These are phyloP conservation scores for Neocallimastix lanati DNA, from an alignment of 192 early-diverging fungal species.

Conservation along the genomic window DNA sequence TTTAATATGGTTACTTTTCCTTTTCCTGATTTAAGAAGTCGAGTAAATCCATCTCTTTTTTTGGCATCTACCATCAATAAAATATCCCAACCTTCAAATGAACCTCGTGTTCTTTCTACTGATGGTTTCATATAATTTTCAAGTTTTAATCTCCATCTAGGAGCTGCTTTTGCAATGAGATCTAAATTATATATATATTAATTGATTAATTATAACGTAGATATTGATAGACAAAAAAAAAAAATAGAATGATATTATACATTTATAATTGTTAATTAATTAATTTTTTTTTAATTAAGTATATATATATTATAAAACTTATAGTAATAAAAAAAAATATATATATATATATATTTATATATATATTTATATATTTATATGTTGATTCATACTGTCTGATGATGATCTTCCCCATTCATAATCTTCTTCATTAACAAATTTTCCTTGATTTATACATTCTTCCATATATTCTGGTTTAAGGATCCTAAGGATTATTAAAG, in stretches of 20 bases:
- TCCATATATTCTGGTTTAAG: conserved; percentile 13
- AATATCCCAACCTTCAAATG: conserved; percentile 11
- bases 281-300: no score
- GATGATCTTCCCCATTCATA: conserved; percentile 11
- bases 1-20: conserved; percentile 6
- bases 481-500: no score
- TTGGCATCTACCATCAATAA: conserved; percentile 9
- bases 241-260: no score
- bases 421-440: conserved; percentile 18
- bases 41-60: conserved; percentile 10
- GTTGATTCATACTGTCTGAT: not conserved
- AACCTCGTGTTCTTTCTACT: not conserved
- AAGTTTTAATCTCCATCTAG: conserved; percentile 11
- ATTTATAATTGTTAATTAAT: no score
- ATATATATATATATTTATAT: no score
- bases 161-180: conserved; percentile 4
- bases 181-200: not conserved
- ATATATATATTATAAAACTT: no score
- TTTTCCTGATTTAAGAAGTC: conserved; percentile 12
- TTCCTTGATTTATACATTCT: conserved; percentile 5
- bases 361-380: no score
- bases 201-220: no score
- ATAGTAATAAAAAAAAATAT: no score
- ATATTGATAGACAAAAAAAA: no score
- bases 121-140: conserved; percentile 6